phyloP scores from a whole-genome alignment of 2,329 filamentous ascomycete genomes.

The Cordyceps javanica region DNA sequence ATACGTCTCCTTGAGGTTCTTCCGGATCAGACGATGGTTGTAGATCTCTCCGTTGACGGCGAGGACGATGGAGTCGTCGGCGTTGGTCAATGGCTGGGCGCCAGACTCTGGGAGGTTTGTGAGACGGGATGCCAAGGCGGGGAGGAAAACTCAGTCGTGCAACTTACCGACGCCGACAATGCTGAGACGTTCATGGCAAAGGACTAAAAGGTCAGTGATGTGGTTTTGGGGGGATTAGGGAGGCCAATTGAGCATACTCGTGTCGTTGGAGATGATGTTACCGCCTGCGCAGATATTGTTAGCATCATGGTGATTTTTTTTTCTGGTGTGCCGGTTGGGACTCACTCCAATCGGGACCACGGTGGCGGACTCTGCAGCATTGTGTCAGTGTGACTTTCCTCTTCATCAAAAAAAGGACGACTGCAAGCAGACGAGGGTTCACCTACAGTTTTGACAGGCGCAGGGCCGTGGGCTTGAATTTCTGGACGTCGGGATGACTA shows the following conservation, averaged over 20 bases:
- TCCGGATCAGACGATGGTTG: slow-evolving; percentile 94
- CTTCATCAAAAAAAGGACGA: not conserved
- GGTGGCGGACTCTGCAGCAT: slow-evolving; percentile 78
- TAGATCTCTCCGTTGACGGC: slow-evolving; percentile 99
- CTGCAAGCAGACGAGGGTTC: not conserved
- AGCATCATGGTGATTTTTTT: slow-evolving; percentile 19
- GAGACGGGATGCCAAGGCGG: slow-evolving; percentile 14
- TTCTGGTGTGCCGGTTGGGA: slow-evolving; percentile 23
- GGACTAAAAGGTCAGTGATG: slow-evolving; percentile 51
- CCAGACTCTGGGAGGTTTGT: slow-evolving; percentile 64
- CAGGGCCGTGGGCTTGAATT: slow-evolving; percentile 93
- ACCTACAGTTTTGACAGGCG: slow-evolving; percentile 90
- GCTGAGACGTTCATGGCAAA: slow-evolving; percentile 94
- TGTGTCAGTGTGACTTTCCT: not conserved
- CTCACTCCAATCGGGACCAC: slow-evolving; percentile 98
- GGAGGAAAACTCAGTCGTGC: slow-evolving; percentile 6
- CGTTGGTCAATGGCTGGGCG: slow-evolving; percentile 90
- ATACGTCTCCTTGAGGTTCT: slow-evolving; percentile 75
- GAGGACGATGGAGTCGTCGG: slow-evolving; percentile 79
- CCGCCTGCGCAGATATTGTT: slow-evolving; percentile 55
- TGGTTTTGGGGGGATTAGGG: not conserved
- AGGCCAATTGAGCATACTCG: slow-evolving; percentile 56
- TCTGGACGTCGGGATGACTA: slow-evolving; percentile 86
- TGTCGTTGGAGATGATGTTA: slow-evolving; percentile 83
- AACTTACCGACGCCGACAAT: slow-evolving; percentile 90